Evolutionary conservation across 2,329 filamentous ascomycete species (phyloP).

Genomic region (Dissoconium aciculare): DNA sequence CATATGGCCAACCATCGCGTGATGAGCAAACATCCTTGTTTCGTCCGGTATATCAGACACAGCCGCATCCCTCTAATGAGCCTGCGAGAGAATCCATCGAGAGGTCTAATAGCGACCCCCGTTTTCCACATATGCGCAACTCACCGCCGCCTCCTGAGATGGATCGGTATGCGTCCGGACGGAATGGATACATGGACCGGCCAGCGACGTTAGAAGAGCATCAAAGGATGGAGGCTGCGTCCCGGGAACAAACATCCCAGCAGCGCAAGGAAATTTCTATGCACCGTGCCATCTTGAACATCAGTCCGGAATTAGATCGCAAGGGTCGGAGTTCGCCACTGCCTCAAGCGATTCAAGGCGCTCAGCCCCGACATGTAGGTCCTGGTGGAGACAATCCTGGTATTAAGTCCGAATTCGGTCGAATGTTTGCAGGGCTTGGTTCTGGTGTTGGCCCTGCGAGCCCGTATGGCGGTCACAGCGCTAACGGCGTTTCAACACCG

Average conservation of each 20-base stretch:
- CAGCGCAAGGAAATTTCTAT: slow-evolving; percentile 26
- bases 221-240: slow-evolving; percentile 37
- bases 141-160: slow-evolving; percentile 16
- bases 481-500: slow-evolving; percentile 40
- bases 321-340: slow-evolving; percentile 74
- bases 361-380: slow-evolving; percentile 63
- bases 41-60: slow-evolving; percentile 16
- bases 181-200: slow-evolving; percentile 25
- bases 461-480: slow-evolving; percentile 31
- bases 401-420: slow-evolving; percentile 88
- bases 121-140: slow-evolving; percentile 17
- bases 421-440: slow-evolving; percentile 89
- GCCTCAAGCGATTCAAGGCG: slow-evolving; percentile 86
- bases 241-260: slow-evolving; percentile 29
- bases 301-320: slow-evolving; percentile 59
- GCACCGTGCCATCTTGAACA: slow-evolving; percentile 51
- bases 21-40: slow-evolving; percentile 21
- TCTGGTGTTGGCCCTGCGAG: slow-evolving; percentile 46
- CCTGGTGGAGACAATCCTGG: slow-evolving; percentile 63
- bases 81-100: slow-evolving; percentile 20
- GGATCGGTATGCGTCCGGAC: slow-evolving; percentile 9
- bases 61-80: slow-evolving; percentile 14
- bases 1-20: slow-evolving; percentile 17
- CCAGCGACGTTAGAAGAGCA: slow-evolving; percentile 23
- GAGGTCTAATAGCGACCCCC: slow-evolving; percentile 14